phyloP scores from a whole-genome alignment of 1,284 basidiomycete genomes.

The Pterula multifida region DNA sequence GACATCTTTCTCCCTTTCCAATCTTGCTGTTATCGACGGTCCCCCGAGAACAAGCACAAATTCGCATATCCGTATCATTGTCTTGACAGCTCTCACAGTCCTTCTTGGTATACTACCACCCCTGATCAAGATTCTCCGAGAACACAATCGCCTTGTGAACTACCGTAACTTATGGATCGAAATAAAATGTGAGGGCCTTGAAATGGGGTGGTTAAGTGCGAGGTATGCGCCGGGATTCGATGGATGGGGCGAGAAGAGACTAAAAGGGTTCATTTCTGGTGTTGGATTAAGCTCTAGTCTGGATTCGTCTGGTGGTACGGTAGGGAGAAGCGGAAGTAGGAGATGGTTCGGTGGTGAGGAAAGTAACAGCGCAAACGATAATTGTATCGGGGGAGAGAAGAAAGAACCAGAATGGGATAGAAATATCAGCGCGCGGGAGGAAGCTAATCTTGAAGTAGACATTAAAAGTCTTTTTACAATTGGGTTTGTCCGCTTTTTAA shows the following conservation, averaged over 20 bases:
- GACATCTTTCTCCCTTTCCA: slow-evolving; percentile 19
- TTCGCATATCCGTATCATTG: slow-evolving; percentile 47
- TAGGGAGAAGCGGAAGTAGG: slow-evolving; percentile 14
- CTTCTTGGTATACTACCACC: slow-evolving; percentile 52
- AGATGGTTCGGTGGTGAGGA: slow-evolving; percentile 7
- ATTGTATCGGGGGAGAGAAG: neutral
- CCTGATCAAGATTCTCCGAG: slow-evolving; percentile 50
- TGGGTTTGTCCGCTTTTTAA: slow-evolving; percentile 30
- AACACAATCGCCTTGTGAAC: slow-evolving; percentile 44
- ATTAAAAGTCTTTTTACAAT: slow-evolving; percentile 51
- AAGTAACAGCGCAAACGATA: neutral
- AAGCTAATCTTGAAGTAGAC: slow-evolving; percentile 5
- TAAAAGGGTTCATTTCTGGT: slow-evolving; percentile 59
- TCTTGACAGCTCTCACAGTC: slow-evolving; percentile 49
- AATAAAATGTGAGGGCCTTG: slow-evolving; percentile 50
- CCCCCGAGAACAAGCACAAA: slow-evolving; percentile 24
- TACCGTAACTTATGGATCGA: slow-evolving; percentile 50
- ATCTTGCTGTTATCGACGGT: slow-evolving; percentile 24
- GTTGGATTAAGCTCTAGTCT: slow-evolving; percentile 48
- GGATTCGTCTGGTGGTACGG: slow-evolving; percentile 20
- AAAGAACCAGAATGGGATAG: slow-evolving; percentile 10
- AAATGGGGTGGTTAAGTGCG: slow-evolving; percentile 65
- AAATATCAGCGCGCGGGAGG: neutral
- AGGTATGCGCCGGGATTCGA: slow-evolving; percentile 44
- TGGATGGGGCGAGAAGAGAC: slow-evolving; percentile 58